Conservation (phyloP, 371 early-diverging fungal genomes). For the Nematocida ironsii region DNA sequence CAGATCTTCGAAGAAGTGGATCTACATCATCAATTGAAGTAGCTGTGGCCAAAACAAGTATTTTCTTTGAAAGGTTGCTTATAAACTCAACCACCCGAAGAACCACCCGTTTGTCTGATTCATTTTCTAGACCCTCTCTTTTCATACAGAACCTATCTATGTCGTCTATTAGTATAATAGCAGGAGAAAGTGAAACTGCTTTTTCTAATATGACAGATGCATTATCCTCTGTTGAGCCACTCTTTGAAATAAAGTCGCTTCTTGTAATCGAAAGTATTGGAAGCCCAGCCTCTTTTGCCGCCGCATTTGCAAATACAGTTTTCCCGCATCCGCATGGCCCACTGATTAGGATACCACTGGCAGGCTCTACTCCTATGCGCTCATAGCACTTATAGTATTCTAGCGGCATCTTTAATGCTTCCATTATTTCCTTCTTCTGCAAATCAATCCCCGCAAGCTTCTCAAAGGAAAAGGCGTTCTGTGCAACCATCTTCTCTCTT, state of each 20-base stretch:
- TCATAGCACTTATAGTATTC: constrained; percentile 54
- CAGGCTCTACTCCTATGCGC: constrained; percentile 55
- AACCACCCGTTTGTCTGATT: constrained; percentile 52
- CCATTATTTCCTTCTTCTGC: constrained; percentile 41
- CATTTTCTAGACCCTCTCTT: constrained; percentile 39
- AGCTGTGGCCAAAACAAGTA: constrained; percentile 58
- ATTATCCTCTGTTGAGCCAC: constrained; percentile 18
- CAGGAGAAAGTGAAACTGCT: constrained; percentile 44
- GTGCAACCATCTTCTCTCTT: constrained; percentile 31
- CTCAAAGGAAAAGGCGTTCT: constrained; percentile 18
- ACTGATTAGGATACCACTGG: constrained; percentile 60
- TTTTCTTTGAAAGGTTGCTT: constrained; percentile 51
- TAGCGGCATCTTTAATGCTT: constrained; percentile 27
- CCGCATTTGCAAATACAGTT: constrained; percentile 61
- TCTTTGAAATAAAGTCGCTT: constrained; percentile 50
- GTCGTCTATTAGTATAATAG: constrained; percentile 66
- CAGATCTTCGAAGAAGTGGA: constrained; percentile 55
- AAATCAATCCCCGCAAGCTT: constrained; percentile 22
- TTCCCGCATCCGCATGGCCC: constrained; percentile 69
- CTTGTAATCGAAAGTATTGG: constrained; percentile 45
- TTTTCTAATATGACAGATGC: constrained; percentile 62
- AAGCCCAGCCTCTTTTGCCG: constrained; percentile 60
- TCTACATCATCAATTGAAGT: constrained; percentile 43
- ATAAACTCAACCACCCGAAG: constrained; percentile 60
- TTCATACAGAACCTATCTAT: constrained; percentile 59